Conservation (phyloP, 192 early-diverging fungal species). For the Linderina pennispora region DNA sequence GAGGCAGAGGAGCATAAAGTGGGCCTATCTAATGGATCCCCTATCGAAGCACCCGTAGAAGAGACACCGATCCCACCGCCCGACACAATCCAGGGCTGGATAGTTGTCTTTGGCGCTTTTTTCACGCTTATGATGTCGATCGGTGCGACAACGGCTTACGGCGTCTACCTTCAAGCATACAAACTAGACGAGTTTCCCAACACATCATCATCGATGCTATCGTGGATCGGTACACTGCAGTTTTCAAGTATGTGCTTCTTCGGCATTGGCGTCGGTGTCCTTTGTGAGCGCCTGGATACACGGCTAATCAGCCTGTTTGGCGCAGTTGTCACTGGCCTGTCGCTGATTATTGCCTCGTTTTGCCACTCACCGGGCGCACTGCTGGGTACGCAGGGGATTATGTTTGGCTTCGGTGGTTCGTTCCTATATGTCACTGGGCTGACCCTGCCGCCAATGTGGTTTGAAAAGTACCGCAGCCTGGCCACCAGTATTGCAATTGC, state of each 20-base stretch:
- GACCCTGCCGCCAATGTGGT: slow-evolving; percentile 62
- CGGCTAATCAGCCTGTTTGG: slow-evolving; percentile 13
- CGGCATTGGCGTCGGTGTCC: slow-evolving; percentile 14
- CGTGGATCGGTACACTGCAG: slow-evolving; percentile 33
- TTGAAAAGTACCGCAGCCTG: slow-evolving; percentile 53
- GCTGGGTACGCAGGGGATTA: slow-evolving; percentile 60
- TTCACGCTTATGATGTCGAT: slow-evolving; percentile 17
- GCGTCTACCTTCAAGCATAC: slow-evolving; percentile 23
- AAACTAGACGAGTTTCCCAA: slow-evolving; percentile 15
- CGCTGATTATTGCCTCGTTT: slow-evolving; percentile 16
- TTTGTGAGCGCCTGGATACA: slow-evolving; percentile 17
- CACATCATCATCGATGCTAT: slow-evolving; percentile 10
- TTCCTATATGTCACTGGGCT: slow-evolving; percentile 60
- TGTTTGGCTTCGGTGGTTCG: slow-evolving; percentile 63
- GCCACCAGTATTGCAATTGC: slow-evolving; percentile 65
- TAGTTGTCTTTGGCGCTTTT: slow-evolving; percentile 21
- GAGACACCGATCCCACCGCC: slow-evolving; percentile 1
- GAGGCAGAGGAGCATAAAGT: too few relatives aligned
- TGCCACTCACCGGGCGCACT: slow-evolving; percentile 54
- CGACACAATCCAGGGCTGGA: slow-evolving; percentile 15
- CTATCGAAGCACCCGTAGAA: too few relatives aligned
- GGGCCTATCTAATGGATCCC: too few relatives aligned
- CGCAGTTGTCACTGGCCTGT: slow-evolving; percentile 5
- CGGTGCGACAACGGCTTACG: slow-evolving; percentile 12
- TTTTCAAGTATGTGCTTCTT: slow-evolving; percentile 23